Base-by-base conservation (phyloP, 192 early-diverging fungal genomes). In the Backusella mclennaniae region DNA sequence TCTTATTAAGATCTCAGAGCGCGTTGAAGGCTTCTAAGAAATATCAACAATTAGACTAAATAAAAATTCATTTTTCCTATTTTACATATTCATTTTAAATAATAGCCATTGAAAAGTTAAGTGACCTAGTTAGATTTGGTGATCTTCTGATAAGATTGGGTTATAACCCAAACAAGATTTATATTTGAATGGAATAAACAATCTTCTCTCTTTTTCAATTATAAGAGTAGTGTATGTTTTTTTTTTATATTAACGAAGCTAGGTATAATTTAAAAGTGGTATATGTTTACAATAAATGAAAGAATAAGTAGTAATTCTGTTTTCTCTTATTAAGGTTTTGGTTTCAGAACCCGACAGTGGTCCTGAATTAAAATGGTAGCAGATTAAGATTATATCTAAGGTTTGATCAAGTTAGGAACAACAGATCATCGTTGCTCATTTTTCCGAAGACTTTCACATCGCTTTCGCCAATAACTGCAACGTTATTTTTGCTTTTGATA, bases 1-100 rank as follows among this genome's bases (percentile, higher is more conserved):
- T 83, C 76, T 98, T 35, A 85, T 99, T 71, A 97, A 95, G 89
- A 93, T 97, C 63, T 86, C 86, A 39, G 93, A 92, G 76, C 90
- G 92, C 41, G 82, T 80, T 14, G 77, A 79, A 79, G 73, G 73
- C 2, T 74, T 39, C 59, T 73, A 73, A 73, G 23, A 73, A 53
- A 19, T 0, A 53, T 9, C 17, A 39, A 31, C 14, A 46, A 53
- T 31, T 35, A 68, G 35, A 35, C 19, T 35, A 11, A 68, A 68
- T 35, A 68, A 68, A 68, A 33, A 35, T n/a, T n/a, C 15, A 68
- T 36, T 26, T 11, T 59, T 4, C 0, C 7, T 63, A 29, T 59
- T 23, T 26, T 26, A 26, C 26, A 59, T 23, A 59, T 29, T 59
- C 23, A 26, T 59, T 59, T 23, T 59, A 26, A 59, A 59, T 11